Evolutionary conservation across 768 basidiomycete species (phyloP), one percentile per base, ranked within the genome.

Genomic region (Hydnomerulius pinastri): DNA sequence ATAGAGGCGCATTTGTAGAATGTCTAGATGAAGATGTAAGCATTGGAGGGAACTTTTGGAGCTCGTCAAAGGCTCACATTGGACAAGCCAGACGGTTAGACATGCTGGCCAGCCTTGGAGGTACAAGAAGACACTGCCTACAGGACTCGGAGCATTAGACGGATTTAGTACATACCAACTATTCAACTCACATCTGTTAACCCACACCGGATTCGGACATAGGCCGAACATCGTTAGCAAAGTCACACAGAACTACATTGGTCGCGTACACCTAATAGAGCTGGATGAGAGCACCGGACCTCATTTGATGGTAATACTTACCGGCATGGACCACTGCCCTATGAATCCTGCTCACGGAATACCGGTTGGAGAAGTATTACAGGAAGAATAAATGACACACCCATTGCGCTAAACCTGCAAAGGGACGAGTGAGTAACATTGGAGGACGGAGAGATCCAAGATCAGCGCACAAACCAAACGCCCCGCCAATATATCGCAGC

Each of bases 1-100:
- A 37, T 66, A 71, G 25, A 71, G 44, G 10, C 70, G 63, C 13
- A 71, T 59, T 46, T 66, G 59, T 20, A 71, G 61, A 12, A 71
- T 69, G 36, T 66, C 70, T 69, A 17, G 12, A 12, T 9, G 21
- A 8, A 6, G 39, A 15, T 21, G 36, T 38, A 13, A 24, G 29
- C 23, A 5, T 13, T 30, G 36, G 6, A 4, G 23, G 7, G n/a
- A 3, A 25, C 23, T 15, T 12, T 20, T n/a, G 23, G 3, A 11
- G 10, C n/a, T 42, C 21, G n/a, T 29, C 13, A 28, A 17, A 10
- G 25, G 2, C 48, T 24, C 18, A 49, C 48, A 12, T 36, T 49
- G 48, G 8, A 43, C 41, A 1, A 49, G 48, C 48, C 48, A 49
- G 4, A n/a, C 4, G 15, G 35, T 20, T 4, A 42, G 6, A 20